phyloP scores from a whole-genome alignment of 768 basidiomycete species.

The Tricholoma saponaceum region DNA sequence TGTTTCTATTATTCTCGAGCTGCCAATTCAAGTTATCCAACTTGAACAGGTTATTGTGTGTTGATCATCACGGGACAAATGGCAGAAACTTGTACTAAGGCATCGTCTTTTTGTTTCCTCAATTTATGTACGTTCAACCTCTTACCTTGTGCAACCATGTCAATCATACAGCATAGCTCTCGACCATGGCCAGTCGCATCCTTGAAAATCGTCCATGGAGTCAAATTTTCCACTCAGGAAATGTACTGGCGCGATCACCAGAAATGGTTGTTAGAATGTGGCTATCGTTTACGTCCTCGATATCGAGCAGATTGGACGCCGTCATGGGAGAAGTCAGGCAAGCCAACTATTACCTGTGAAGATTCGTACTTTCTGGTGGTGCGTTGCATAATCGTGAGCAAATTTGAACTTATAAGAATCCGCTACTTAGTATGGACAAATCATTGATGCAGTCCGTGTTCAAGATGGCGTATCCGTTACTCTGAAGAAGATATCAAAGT shows the following conservation, averaged over 20 bases:
- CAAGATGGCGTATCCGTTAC: slow-evolving; percentile 22
- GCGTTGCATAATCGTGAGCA: background rate
- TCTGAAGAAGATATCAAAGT: slow-evolving; percentile 19
- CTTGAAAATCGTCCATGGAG: background rate
- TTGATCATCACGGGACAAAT: too few species aligned
- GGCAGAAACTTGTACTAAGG: too few species aligned
- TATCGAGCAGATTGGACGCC: slow-evolving; percentile 19
- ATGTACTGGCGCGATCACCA: slow-evolving; percentile 18
- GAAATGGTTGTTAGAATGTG: slow-evolving; percentile 20
- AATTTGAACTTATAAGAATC: background rate
- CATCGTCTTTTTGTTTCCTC: too few species aligned
- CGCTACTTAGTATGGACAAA: slow-evolving; percentile 4
- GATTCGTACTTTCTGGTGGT: background rate
- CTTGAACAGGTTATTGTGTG: too few species aligned
- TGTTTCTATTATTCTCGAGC: too few species aligned
- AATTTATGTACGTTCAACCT: too few species aligned
- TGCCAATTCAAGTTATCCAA: too few species aligned
- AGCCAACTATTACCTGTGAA: background rate
- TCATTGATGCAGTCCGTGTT: slow-evolving; percentile 24
- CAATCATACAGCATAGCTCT: background rate
- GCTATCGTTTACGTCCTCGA: too few species aligned
- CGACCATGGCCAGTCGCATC: background rate
- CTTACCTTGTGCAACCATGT: too few species aligned
- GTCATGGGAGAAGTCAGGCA: background rate
- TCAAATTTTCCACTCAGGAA: background rate